Conservation (phyloP, 352 stramenopile genomes). For the Phytophthora boehmeriae region DNA sequence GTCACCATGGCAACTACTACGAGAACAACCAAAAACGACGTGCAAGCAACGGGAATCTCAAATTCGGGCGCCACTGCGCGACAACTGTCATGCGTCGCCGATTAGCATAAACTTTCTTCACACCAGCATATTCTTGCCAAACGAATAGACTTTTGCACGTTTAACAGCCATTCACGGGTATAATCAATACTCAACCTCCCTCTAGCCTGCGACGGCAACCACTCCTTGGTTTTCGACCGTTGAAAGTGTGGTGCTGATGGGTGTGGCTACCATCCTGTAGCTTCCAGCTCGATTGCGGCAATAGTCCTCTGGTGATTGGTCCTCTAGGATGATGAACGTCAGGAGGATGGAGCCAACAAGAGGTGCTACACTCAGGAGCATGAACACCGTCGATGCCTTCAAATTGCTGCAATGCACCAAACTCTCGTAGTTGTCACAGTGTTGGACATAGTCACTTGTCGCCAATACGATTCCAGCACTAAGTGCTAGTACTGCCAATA, state of each 20-base stretch:
- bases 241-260: slow-evolving; percentile 9
- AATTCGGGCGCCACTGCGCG: slow-evolving; percentile 23
- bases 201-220: slow-evolving; percentile 20
- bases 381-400: slow-evolving; percentile 37
- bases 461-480: slow-evolving; percentile 32
- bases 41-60: slow-evolving; percentile 17
- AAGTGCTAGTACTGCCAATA: slow-evolving; percentile 36
- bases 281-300: slow-evolving; percentile 31
- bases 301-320: slow-evolving; percentile 10
- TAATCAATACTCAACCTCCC: neutral
- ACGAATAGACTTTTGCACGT: slow-evolving; percentile 9
- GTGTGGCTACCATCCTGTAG: slow-evolving; percentile 32
- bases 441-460: slow-evolving; percentile 28
- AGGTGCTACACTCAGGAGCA: slow-evolving; percentile 37
- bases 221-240: slow-evolving; percentile 17
- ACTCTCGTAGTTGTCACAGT: slow-evolving; percentile 37
- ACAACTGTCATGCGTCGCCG: slow-evolving; percentile 15
- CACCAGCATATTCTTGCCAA: neutral
- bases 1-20: slow-evolving; percentile 28
- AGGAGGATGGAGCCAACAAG: slow-evolving; percentile 39
- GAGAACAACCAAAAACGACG: slow-evolving; percentile 23
- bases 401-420: slow-evolving; percentile 51
- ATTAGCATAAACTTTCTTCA: slow-evolving; percentile 12
- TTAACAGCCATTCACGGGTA: neutral
- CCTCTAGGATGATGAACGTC: slow-evolving; percentile 34